phyloP scores from a whole-genome alignment of 2,329 filamentous ascomycete species.

The Aureobasidium sp. region DNA sequence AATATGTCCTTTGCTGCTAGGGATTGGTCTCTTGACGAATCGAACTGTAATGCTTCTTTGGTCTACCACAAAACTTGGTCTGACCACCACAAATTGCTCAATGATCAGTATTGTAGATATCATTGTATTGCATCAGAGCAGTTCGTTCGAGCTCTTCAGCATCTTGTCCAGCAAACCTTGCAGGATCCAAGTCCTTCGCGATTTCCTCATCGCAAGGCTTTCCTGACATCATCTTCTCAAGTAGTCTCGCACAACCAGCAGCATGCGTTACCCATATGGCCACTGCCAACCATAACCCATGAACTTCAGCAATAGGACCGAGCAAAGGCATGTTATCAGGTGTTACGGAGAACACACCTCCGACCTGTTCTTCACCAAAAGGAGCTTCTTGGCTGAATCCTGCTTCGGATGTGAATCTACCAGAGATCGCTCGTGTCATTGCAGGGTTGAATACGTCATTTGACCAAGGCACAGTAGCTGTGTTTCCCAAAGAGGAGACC shows the following conservation, averaged over 20 bases:
- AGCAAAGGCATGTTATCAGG: conserved; percentile 32
- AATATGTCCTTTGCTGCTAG: too few relatives aligned
- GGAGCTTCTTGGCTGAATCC: neutral
- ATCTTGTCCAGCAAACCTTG: neutral
- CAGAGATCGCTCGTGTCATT: neutral
- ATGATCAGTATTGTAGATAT: neutral
- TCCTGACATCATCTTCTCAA: conserved; percentile 16
- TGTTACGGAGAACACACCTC: conserved; percentile 32
- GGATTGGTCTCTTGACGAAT: too few relatives aligned
- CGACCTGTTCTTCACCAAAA: conserved; percentile 18
- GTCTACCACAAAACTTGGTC: too few relatives aligned
- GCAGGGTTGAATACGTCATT: neutral
- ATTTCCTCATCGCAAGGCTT: neutral
- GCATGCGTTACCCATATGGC: conserved; percentile 34
- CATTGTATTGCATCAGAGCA: neutral
- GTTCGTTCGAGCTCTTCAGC: neutral
- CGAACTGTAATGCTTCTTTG: too few relatives aligned
- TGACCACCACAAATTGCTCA: too few relatives aligned
- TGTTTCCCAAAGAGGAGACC: conserved; percentile 20
- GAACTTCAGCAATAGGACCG: conserved; percentile 22
- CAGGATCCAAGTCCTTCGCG: neutral
- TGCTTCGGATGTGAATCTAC: neutral
- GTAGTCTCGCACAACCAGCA: conserved; percentile 28
- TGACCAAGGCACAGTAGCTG: conserved; percentile 20
- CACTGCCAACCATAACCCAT: conserved; percentile 28